Base-by-base conservation (phyloP, 176 grass and related monocot species). In the Triticum timopheevii region DNA sequence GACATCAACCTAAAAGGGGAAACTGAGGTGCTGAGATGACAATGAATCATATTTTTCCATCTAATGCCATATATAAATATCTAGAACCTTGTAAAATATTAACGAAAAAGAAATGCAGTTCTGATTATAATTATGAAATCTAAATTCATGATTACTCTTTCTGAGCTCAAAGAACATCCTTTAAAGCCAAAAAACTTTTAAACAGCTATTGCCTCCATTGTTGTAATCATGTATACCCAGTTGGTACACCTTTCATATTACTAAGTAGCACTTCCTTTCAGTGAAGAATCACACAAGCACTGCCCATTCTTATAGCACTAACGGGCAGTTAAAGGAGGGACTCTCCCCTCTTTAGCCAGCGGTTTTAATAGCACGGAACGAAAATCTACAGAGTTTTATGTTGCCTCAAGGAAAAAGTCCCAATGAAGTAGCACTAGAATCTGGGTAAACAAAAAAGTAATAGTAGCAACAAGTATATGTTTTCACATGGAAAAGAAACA, bases 1-100 rank as follows among this genome's bases (percentile, higher is more conserved):
- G 38, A 95, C 91, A 95, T 95, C 96, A 78, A 95, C 90, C 96
- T 98, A 89, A 62, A 75, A 83, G 27, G 15, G 10, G 16, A 71
- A 77, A 84, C 20, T 6, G 42, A 85, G 12, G 45, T 44, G 31
- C 23, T 8, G 50, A 85, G 12, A 30, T 62, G 39, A 72, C 13
- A 35, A 77, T 69, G 17, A 59, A 70, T 79, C 40, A 52, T 52
- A 31, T 76, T 52, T 75, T 30, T 8, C 45, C 45, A 78, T 47
- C 44, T 40, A 84, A 82, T 44, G 35, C 33, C 76, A 61, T 50
- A 66, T 71, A 27, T 33, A 80, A 75, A 40, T 72, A 83, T 65
- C 45, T 59, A 38, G 5, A 80, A 76, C 73, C 24, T 6, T 1
- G 16, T 16, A 75, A 16, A 50, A 50, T 50, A 76, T 19, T 10